phyloP scores from a whole-genome alignment of 768 basidiomycete species.

The Strobilomyces dryophilus region DNA sequence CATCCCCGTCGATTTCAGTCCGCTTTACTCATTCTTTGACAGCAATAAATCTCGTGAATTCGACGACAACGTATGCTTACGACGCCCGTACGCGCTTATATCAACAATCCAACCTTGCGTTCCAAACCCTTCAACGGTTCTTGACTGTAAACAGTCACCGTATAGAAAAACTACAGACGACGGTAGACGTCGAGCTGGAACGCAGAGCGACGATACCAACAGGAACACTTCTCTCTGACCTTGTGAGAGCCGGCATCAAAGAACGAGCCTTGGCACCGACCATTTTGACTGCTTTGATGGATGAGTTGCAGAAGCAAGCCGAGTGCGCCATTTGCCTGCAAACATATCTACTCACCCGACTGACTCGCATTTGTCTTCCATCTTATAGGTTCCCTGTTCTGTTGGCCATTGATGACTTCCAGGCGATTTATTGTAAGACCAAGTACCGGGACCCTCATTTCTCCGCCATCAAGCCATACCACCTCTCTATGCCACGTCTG shows the following conservation, averaged over 20 bases:
- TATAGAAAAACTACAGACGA: constrained; percentile 40
- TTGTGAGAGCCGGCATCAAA: constrained; percentile 56
- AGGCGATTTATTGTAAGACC: constrained; percentile 67
- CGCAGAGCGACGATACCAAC: constrained; percentile 41
- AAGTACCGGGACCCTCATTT: constrained; percentile 74
- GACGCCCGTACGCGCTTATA: constrained; percentile 75
- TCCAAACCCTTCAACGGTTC: constrained; percentile 60
- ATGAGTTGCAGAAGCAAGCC: constrained; percentile 59
- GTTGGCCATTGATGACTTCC: constrained; percentile 85
- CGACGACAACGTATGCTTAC: constrained; percentile 67
- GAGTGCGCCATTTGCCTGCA: constrained; percentile 39
- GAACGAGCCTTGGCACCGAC: constrained; percentile 49
- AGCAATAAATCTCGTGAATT: constrained; percentile 67
- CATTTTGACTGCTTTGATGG: constrained; percentile 55
- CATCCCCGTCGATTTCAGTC: not conserved
- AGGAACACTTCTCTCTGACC: constrained; percentile 48
- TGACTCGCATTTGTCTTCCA: not conserved
- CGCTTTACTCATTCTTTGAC: not conserved
- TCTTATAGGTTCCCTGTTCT: constrained; percentile 65
- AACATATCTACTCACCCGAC: not conserved
- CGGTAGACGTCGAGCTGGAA: constrained; percentile 42
- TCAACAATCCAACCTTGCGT: constrained; percentile 62
- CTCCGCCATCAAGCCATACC: constrained; percentile 62
- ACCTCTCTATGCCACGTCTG: constrained; percentile 74
- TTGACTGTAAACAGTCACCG: constrained; percentile 51